These are phyloP conservation scores for Cercospora janseana DNA, from an alignment of 2,329 filamentous ascomycete genomes.

Conservation along the genomic window DNA sequence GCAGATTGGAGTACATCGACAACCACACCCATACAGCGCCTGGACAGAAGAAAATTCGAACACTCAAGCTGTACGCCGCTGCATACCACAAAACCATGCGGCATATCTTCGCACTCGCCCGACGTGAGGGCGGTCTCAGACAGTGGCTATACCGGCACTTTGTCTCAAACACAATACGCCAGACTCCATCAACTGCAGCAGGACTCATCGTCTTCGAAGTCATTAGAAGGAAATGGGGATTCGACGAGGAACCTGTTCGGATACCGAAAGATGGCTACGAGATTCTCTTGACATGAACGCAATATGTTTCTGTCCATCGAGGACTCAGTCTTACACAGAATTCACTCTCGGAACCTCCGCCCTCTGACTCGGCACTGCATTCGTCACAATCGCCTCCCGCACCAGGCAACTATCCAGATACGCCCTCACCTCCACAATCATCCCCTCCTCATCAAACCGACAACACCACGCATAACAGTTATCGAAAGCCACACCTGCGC, in stretches of 20 bases:
- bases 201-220: constrained; percentile 78
- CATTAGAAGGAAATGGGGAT: constrained; percentile 69
- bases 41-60: constrained; percentile 45
- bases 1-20: constrained; percentile 70
- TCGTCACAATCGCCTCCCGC: constrained; percentile 22
- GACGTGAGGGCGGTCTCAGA: constrained; percentile 56
- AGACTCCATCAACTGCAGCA: constrained; percentile 74
- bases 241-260: constrained; percentile 59
- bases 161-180: constrained; percentile 68
- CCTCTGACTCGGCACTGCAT: constrained; percentile 17
- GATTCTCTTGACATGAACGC: constrained; percentile 58
- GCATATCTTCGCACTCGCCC: constrained; percentile 59
- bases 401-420: constrained; percentile 26
- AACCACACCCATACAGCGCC: constrained; percentile 47
- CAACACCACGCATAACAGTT: constrained; percentile 26
- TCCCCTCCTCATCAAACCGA: constrained; percentile 21
- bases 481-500: constrained; percentile 21
- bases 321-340: constrained; percentile 5
- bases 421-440: constrained; percentile 25
- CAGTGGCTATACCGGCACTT: constrained; percentile 70
- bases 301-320: too few relatives aligned
- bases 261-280: constrained; percentile 70
- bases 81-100: constrained; percentile 68
- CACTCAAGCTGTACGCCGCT: constrained; percentile 65
- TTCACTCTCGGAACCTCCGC: constrained; percentile 15